These are phyloP conservation scores for Amanita inopinata DNA, from an alignment of 768 basidiomycete species.

Conservation along the genomic window DNA sequence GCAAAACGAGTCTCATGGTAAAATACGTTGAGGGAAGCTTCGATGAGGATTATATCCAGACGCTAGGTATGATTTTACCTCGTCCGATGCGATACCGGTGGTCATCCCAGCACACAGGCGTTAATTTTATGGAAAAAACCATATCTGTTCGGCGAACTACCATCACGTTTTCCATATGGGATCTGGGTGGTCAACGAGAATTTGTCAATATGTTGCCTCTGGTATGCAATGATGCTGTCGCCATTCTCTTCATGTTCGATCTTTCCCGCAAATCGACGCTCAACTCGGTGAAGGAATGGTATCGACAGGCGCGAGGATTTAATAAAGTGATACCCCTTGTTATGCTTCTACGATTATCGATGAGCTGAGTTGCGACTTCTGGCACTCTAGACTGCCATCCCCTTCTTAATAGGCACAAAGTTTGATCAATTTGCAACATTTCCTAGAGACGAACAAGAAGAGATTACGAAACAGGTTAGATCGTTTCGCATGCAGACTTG, in stretches of 20 bases:
- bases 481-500: too few species aligned
- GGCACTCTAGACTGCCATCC: conserved; percentile 94
- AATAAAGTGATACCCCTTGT: conserved; percentile 90
- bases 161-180: conserved; percentile 99
- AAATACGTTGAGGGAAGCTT: conserved; percentile 99
- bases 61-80: conserved; percentile 59
- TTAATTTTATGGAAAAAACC: conserved; percentile 99
- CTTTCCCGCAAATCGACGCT: conserved; percentile 93
- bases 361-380: conserved; percentile 3
- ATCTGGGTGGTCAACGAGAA: conserved; percentile 93
- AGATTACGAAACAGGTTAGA: conserved; percentile 99
- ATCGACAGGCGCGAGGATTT: conserved; percentile 96
- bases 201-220: conserved; percentile 99
- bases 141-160: conserved; percentile 97
- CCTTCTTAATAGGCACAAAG: conserved; percentile 97
- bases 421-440: conserved; percentile 96
- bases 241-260: conserved; percentile 99
- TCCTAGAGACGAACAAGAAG: conserved; percentile 96
- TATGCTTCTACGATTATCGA: too few species aligned
- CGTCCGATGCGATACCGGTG: conserved; percentile 4
- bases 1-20: conserved; percentile 99
- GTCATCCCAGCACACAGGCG: conserved; percentile 38
- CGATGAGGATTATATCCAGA: conserved; percentile 99
- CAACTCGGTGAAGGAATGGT: conserved; percentile 99
- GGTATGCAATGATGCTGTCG: conserved; percentile 98